These are phyloP conservation scores for Sporothrix mexicana DNA, from an alignment of 2,329 filamentous ascomycete species.

Conservation along the genomic window DNA sequence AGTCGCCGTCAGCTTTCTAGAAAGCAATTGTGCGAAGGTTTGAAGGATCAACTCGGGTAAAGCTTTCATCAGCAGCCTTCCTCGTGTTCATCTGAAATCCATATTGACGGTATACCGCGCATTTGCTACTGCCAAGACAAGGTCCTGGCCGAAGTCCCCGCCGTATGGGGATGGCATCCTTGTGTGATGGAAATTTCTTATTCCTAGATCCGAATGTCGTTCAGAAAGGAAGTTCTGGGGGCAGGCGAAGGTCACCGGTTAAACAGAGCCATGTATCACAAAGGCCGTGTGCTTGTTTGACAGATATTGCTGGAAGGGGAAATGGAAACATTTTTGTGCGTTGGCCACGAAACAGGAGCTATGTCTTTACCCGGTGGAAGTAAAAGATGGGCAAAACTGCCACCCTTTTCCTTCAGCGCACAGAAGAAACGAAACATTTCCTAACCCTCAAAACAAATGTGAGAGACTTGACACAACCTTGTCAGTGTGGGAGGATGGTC, in stretches of 20 bases:
- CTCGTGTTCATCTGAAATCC: not conserved
- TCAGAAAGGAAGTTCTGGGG: not conserved
- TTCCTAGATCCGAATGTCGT: not conserved
- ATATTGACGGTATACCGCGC: not conserved
- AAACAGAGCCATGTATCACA: not conserved
- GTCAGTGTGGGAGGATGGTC: not conserved
- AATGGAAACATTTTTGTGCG: slow-evolving; percentile 1
- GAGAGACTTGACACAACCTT: not conserved
- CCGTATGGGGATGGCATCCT: not conserved
- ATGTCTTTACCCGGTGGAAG: slow-evolving; percentile 25
- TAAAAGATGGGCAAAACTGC: not conserved
- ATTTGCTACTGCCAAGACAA: slow-evolving; percentile 7
- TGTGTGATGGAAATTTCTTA: not conserved
- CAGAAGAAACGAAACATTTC: slow-evolving; percentile 11
- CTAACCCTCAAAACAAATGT: not conserved
- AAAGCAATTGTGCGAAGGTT: not conserved
- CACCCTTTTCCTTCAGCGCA: not conserved
- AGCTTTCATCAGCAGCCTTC: slow-evolving; percentile 1
- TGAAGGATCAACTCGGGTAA: slow-evolving; percentile 19
- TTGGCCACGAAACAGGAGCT: slow-evolving; percentile 31
- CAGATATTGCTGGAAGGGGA: slow-evolving; percentile 16
- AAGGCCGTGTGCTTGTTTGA: slow-evolving; percentile 24
- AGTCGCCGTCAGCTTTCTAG: slow-evolving; percentile 3
- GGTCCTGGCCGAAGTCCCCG: not conserved
- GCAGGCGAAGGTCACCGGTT: not conserved